Evolutionary conservation across 78 protist genomes (phyloP).

Genomic region (Acrasis kona): DNA sequence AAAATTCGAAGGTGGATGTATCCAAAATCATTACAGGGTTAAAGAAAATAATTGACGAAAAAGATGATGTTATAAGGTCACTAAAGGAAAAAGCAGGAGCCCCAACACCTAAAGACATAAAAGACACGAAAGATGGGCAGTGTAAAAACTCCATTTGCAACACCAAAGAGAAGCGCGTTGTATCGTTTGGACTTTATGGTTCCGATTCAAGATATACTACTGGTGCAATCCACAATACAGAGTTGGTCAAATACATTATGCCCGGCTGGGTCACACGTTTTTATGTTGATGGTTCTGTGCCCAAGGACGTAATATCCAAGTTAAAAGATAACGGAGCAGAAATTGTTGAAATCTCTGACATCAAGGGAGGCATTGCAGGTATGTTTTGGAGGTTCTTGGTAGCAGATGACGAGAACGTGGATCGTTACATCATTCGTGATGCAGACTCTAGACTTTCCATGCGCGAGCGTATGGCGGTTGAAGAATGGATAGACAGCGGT

Average conservation of each 20-base stretch:
- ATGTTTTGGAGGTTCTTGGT: slow-evolving; percentile 28
- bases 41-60: no score
- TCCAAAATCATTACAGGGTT: no score
- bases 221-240: slow-evolving; percentile 16
- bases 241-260: background rate
- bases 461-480: slow-evolving; percentile 2
- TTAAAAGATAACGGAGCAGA: background rate
- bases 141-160: no score
- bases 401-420: slow-evolving; percentile 9
- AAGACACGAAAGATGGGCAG: no score
- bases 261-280: slow-evolving; percentile 22
- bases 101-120: no score
- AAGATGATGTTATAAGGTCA: no score
- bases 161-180: no score
- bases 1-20: no score
- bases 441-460: slow-evolving; percentile 5
- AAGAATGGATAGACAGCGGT: background rate
- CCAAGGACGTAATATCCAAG: background rate
- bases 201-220: no score
- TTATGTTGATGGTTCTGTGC: slow-evolving; percentile 16
- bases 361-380: background rate
- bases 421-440: slow-evolving; percentile 17
- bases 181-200: no score
- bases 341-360: background rate
- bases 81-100: no score